Conservation (phyloP, 2,329 filamentous ascomycete genomes). For the Diaporthe capsici region DNA sequence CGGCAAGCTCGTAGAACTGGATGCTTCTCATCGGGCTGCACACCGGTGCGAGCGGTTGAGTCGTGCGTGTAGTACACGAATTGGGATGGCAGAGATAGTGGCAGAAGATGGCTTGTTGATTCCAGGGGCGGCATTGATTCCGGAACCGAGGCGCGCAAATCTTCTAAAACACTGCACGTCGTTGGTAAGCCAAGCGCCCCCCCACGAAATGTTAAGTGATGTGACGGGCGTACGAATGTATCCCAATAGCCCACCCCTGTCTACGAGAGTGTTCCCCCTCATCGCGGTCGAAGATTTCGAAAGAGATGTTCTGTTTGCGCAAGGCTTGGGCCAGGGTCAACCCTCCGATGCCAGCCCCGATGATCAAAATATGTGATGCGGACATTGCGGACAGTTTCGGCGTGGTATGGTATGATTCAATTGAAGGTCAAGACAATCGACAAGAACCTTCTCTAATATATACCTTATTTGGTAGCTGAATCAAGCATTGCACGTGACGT, state of each 20-base stretch:
- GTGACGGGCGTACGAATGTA: slow-evolving; percentile 42
- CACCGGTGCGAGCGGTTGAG: slow-evolving; percentile 37
- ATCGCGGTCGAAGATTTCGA: slow-evolving; percentile 44
- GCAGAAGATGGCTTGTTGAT: slow-evolving; percentile 46
- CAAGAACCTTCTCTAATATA: not conserved
- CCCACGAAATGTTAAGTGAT: not conserved
- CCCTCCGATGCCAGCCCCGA: slow-evolving; percentile 44
- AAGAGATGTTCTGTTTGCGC: slow-evolving; percentile 43
- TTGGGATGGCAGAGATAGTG: slow-evolving; percentile 47
- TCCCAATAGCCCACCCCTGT: slow-evolving; percentile 44
- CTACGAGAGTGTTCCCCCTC: slow-evolving; percentile 34
- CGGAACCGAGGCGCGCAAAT: slow-evolving; percentile 44
- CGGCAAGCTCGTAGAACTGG: slow-evolving; percentile 50
- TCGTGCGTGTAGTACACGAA: slow-evolving; percentile 39
- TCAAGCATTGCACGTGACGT: not conserved
- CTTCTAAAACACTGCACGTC: slow-evolving; percentile 44
- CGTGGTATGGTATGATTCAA: not conserved
- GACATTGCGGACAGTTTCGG: not conserved
- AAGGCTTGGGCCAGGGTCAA: slow-evolving; percentile 44
- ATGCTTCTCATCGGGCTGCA: slow-evolving; percentile 47
- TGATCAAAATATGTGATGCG: slow-evolving; percentile 41
- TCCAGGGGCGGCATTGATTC: slow-evolving; percentile 44
- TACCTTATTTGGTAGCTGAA: not conserved
- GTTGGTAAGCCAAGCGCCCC: not conserved
- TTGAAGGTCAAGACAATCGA: not conserved